Evolutionary conservation across 2,329 filamentous ascomycete genomes (phyloP).

Genomic region (Beauveria scarabaeidicola): DNA sequence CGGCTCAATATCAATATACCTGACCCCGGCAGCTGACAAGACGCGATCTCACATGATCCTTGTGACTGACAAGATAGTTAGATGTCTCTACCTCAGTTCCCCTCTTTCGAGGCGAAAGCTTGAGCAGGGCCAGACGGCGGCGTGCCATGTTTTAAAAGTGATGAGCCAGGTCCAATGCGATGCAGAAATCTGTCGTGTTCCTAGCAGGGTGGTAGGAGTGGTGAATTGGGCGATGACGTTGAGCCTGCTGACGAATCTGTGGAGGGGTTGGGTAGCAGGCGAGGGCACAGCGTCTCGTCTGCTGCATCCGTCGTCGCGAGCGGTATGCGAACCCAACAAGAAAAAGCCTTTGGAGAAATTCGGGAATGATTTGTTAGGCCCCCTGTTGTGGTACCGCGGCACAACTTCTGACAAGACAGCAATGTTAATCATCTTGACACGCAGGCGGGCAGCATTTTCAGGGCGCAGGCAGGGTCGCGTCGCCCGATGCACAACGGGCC

Average conservation of each 20-base stretch:
- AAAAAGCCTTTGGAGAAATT: too few relatives aligned
- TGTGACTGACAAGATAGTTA: background rate
- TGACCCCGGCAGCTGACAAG: background rate
- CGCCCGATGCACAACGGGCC: background rate
- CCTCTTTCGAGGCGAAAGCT: too few relatives aligned
- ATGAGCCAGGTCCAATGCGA: background rate
- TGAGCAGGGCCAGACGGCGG: too few relatives aligned
- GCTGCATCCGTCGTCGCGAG: background rate
- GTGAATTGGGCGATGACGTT: conserved; percentile 7
- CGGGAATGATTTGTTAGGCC: too few relatives aligned
- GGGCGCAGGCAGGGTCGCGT: background rate
- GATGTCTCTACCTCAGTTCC: too few relatives aligned
- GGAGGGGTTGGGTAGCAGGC: conserved; percentile 71
- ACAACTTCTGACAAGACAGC: too few relatives aligned
- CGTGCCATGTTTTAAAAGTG: background rate
- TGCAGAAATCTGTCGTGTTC: background rate
- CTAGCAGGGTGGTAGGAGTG: conserved; percentile 10
- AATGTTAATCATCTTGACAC: too few relatives aligned
- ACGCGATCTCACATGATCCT: background rate
- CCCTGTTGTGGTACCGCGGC: too few relatives aligned
- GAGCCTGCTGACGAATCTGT: conserved; percentile 45
- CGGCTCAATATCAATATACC: background rate
- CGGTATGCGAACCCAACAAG: background rate
- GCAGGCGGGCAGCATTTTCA: background rate
- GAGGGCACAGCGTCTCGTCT: conserved; percentile 58